These are phyloP conservation scores for Medicago ruthenica DNA, from an alignment of 306 rosid species.

Conservation along the genomic window DNA sequence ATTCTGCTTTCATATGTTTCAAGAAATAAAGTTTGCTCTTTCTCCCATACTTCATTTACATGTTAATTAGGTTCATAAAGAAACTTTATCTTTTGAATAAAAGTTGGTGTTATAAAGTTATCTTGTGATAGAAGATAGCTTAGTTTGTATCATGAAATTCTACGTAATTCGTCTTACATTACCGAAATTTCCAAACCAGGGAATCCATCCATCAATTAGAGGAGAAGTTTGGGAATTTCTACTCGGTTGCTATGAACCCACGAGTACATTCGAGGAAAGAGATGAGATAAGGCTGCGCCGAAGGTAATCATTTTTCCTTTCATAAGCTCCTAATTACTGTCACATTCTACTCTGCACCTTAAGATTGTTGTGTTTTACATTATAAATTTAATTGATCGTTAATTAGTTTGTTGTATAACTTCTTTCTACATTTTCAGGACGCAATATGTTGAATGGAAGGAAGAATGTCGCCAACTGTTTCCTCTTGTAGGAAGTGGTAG, in stretches of 20 bases:
- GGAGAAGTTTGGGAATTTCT: constrained; percentile 99
- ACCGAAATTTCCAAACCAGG: constrained; percentile 55
- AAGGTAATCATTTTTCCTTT: constrained; percentile 59
- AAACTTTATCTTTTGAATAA: constrained; percentile 24
- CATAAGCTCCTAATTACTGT: not conserved
- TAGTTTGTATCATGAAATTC: not conserved
- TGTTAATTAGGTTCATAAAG: not conserved
- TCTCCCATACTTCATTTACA: not conserved
- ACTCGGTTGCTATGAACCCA: constrained; percentile 86
- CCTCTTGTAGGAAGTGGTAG: constrained; percentile 94
- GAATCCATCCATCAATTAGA: constrained; percentile 93
- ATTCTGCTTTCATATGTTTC: constrained; percentile 21
- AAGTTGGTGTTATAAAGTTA: too few species aligned
- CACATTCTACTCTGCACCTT: not conserved
- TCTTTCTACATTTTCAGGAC: constrained; percentile 48
- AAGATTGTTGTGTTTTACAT: not conserved
- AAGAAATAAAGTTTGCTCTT: constrained; percentile 8
- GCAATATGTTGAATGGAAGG: constrained; percentile 77
- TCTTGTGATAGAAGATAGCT: too few species aligned
- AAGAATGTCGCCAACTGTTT: constrained; percentile 79
- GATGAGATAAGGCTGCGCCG: constrained; percentile 68
- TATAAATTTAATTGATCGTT: constrained; percentile 6
- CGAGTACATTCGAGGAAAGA: constrained; percentile 82
- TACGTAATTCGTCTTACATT: not conserved
- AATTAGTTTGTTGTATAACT: constrained; percentile 22